Percentiles rank a stretch among this genome's conserved stretches.
phyloP scores from a whole-genome alignment of 495 filamentous ascomycete species.

The Penicillium pulvis region DNA sequence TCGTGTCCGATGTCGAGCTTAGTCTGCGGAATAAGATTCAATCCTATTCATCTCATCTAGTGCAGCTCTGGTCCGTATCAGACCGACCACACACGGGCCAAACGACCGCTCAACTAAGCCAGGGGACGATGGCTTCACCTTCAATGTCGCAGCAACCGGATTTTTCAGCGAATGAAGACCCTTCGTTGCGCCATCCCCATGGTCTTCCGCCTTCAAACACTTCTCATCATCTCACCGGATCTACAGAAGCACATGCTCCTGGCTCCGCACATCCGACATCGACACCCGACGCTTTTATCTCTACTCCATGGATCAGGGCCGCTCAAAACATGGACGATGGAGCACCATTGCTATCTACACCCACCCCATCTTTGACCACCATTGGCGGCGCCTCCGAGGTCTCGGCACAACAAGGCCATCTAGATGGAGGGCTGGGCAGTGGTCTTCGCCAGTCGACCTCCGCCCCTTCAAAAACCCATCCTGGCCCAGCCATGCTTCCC shows the following conservation, averaged over 20 bases:
- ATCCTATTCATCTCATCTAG: conserved; percentile 37
- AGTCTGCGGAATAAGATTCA: conserved; percentile 35
- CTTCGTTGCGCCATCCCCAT: conserved; percentile 4
- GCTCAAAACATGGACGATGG: conserved; percentile 34
- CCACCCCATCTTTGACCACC: conserved; percentile 36
- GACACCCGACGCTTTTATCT: conserved; percentile 29
- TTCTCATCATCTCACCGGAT: conserved; percentile 16
- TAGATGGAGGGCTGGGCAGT: conserved; percentile 18
- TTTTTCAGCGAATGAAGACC: conserved; percentile 11
- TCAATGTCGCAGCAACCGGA: conserved; percentile 15
- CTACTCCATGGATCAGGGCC: conserved; percentile 36
- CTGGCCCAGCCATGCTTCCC: conserved; percentile 25
- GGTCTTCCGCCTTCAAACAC: conserved; percentile 5
- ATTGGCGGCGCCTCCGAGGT: conserved; percentile 25
- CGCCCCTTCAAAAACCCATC: conserved; percentile 26
- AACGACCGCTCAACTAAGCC: conserved; percentile 3
- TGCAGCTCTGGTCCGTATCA: conserved; percentile 32
- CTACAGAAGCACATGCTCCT: conserved; percentile 8
- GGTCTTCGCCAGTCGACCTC: conserved; percentile 27
- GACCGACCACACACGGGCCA: conserved; percentile 15
- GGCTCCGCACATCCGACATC: conserved; percentile 6
- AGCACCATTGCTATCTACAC: conserved; percentile 32
- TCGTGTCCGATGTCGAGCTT: conserved; percentile 30
- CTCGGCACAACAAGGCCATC: conserved; percentile 22
- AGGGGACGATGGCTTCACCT: conserved; percentile 12